Evolutionary conservation across 1,139 yeast genomes (phyloP), one percentile per base, ranked within the genome.

Genomic region (Taphrina communis): DNA sequence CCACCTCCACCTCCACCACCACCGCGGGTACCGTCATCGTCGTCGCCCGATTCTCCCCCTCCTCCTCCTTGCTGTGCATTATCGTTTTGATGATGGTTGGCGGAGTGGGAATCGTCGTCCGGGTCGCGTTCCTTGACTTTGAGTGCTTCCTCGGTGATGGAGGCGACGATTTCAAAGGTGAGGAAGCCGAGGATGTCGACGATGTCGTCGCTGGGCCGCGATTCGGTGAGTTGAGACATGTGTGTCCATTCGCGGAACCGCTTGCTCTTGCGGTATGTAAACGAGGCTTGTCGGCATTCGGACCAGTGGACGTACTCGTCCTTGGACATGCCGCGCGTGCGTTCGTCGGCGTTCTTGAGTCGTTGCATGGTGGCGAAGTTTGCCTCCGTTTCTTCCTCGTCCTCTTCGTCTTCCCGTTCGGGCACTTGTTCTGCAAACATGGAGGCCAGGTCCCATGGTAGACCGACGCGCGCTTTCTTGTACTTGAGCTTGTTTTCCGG

Each of bases 251-350:
- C 99, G 75, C 96, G 84, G 76, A 94, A 94, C 75, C 97, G 82
- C 77, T 93, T 91, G 19, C 90, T 90, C 77, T 95, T 94, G 74
- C 98, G 83, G 75, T 92, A 94, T 0, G 99, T 95, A 77, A 94
- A 95, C 69, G 96, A 88, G 0, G 99, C 99, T 77, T 94, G 99
- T 73, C 99, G 85, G 79, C 99, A 94, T 77, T 94, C 99, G 14
- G 97, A 89, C 97, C 98, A 94, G 77, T 95, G 99, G 19, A 93
- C 99, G 75, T 94, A 94, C 77, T 94, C 99, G 75, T 94, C 97
- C 75, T 88, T 87, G 0, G 99, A 94, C 99, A 94, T 95, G 73
- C 89, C 85, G 73, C 83, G 85, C 0, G 99, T 94, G 73, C 99
- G 82, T 70, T 94, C 97, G 78, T 94, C 99, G 2, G 98, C 98